Evolutionary conservation across 2,329 filamentous ascomycete genomes (phyloP).

Genomic region (Biscogniauxia sp.): DNA sequence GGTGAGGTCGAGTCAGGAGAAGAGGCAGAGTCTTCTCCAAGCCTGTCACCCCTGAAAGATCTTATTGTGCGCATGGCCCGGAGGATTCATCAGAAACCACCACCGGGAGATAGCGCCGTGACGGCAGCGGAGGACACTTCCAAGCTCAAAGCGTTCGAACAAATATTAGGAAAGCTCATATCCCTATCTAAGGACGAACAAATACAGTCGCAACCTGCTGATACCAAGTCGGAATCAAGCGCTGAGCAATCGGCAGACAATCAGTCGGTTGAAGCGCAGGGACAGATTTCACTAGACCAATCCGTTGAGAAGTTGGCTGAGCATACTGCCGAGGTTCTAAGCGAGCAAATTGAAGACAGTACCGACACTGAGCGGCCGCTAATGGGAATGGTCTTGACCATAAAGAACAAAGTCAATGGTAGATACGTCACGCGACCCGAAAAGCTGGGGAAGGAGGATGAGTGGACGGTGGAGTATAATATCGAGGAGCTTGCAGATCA

Average conservation of each 20-base stretch:
- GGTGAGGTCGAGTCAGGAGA: conserved; percentile 15
- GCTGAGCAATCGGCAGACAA: neutral
- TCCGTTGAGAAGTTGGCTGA: neutral
- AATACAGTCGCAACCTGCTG: conserved; percentile 1
- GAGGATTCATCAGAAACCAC: conserved; percentile 38
- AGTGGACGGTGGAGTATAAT: conserved; percentile 77
- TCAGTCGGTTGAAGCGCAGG: conserved; percentile 1
- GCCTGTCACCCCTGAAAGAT: conserved; percentile 36
- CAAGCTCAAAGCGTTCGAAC: conserved; percentile 49
- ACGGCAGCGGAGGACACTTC: conserved; percentile 30
- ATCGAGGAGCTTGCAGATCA: conserved; percentile 58
- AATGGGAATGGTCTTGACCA: conserved; percentile 68
- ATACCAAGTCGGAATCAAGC: conserved; percentile 4
- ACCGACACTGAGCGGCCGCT: conserved; percentile 32
- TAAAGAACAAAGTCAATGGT: conserved; percentile 72
- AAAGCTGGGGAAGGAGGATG: conserved; percentile 39
- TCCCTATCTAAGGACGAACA: conserved; percentile 33
- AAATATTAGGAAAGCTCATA: conserved; percentile 49
- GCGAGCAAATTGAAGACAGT: neutral
- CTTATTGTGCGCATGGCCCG: conserved; percentile 52
- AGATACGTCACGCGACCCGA: conserved; percentile 59
- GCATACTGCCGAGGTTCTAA: neutral
- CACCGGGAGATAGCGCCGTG: conserved; percentile 23
- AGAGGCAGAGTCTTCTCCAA: conserved; percentile 33
- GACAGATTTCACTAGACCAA: conserved; percentile 4